Conservation (phyloP, 2,329 filamentous ascomycete genomes). For the Purpureocillium takamizusanense region DNA sequence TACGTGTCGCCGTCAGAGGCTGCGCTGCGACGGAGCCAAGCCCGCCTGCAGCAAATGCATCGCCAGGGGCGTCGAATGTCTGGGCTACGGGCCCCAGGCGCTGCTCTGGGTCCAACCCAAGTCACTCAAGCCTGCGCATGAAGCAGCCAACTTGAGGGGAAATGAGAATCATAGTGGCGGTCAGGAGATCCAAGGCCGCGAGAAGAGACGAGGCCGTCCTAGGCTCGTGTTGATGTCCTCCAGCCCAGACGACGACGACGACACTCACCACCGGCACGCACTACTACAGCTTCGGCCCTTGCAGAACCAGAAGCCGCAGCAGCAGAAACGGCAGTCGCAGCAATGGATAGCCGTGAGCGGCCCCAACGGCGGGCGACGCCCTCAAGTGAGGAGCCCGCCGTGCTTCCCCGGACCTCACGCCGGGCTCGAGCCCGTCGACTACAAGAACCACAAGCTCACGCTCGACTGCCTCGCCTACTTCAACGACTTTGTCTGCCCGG, state of each 20-base stretch:
- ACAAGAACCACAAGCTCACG: slow-evolving; percentile 2
- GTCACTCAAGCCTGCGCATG: neutral
- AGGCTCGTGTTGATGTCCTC: slow-evolving; percentile 9
- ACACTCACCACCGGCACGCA: too few species aligned
- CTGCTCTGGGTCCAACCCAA: slow-evolving; percentile 8
- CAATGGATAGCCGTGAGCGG: neutral
- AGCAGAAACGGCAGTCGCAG: neutral
- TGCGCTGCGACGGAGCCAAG: slow-evolving; percentile 7
- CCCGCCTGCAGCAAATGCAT: slow-evolving; percentile 8
- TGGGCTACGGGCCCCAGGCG: slow-evolving; percentile 7
- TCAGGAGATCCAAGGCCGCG: neutral
- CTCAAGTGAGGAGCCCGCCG: too few species aligned
- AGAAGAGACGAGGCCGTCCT: slow-evolving; percentile 6
- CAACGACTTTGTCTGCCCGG: slow-evolving; percentile 3
- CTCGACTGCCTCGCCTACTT: slow-evolving; percentile 6
- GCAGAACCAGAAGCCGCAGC: neutral
- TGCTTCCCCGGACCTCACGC: too few species aligned
- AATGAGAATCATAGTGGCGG: too few species aligned
- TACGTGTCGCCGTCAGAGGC: slow-evolving; percentile 7
- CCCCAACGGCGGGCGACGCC: neutral
- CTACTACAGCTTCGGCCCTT: neutral
- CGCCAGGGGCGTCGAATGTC: slow-evolving; percentile 7
- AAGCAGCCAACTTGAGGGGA: neutral
- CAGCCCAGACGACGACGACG: neutral
- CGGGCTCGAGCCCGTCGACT: slow-evolving; percentile 5